Conservation (phyloP, 768 basidiomycete species). For the Lactifluus pinguis region DNA sequence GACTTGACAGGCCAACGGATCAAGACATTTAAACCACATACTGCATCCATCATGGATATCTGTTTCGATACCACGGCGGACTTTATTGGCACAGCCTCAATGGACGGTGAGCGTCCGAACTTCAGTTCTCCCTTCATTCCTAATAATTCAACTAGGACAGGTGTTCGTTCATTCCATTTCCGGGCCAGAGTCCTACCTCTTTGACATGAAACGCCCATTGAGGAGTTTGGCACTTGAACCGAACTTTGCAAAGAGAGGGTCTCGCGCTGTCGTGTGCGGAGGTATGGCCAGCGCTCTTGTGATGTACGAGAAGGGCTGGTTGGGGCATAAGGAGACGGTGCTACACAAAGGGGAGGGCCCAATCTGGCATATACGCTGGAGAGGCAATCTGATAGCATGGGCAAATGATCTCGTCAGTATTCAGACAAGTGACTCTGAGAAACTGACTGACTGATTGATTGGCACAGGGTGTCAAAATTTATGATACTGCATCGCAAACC, state of each 20-base stretch:
- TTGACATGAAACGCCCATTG: constrained; percentile 90
- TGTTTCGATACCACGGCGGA: constrained; percentile 77
- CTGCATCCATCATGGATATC: constrained; percentile 80
- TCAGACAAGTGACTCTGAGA: neutral
- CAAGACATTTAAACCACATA: constrained; percentile 86
- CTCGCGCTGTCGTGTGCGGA: constrained; percentile 80
- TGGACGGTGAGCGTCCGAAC: constrained; percentile 67
- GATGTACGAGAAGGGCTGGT: constrained; percentile 93
- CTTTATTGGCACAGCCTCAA: constrained; percentile 85
- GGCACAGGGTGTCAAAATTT: constrained; percentile 82
- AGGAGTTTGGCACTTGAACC: constrained; percentile 87
- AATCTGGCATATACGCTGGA: constrained; percentile 89
- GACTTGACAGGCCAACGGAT: constrained; percentile 70
- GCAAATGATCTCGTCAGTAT: constrained; percentile 76
- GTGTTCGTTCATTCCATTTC: constrained; percentile 80
- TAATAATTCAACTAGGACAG: constrained; percentile 54
- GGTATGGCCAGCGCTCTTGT: constrained; percentile 83
- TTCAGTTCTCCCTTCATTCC: neutral
- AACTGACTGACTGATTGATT: neutral
- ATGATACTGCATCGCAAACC: constrained; percentile 69
- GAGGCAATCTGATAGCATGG: constrained; percentile 85
- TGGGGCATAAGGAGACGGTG: constrained; percentile 85
- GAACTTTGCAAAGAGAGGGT: constrained; percentile 67
- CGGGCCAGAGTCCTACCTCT: constrained; percentile 69
- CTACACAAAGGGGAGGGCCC: constrained; percentile 85